phyloP scores from a whole-genome alignment of 75 land plant genomes.

The Pinus taeda region DNA sequence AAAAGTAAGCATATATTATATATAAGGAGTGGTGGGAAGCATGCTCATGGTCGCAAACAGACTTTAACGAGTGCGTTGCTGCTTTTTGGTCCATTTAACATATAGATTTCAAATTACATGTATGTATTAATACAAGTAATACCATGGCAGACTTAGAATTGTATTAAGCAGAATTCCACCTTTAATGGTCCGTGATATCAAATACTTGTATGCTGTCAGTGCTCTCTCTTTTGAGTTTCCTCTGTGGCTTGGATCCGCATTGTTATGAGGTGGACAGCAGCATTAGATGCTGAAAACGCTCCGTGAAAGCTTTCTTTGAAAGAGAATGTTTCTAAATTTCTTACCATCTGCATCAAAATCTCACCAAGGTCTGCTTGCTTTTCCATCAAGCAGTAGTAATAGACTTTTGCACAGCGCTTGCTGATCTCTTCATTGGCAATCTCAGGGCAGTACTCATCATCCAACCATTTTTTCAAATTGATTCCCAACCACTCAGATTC shows the following conservation, averaged over 20 bases:
- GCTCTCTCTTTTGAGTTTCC: constrained; percentile 3
- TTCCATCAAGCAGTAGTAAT: constrained; percentile 62
- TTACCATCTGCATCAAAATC: constrained; percentile 83
- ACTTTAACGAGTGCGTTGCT: no score
- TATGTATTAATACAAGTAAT: no score
- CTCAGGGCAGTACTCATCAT: constrained; percentile 80
- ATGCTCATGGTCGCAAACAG: no score
- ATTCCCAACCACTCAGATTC: constrained; percentile 94
- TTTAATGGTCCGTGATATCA: no score
- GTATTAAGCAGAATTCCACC: no score
- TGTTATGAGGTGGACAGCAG: constrained; percentile 74
- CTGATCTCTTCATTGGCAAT: constrained; percentile 88
- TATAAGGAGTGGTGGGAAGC: no score
- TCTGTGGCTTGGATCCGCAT: constrained; percentile 36
- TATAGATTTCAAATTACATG: no score
- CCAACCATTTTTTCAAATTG: constrained; percentile 53
- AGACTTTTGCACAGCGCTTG: constrained; percentile 77
- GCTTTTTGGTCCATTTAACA: no score
- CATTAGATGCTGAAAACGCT: constrained; percentile 92
- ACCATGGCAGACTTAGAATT: no score
- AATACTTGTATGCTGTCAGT: no score
- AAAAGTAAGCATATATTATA: no score
- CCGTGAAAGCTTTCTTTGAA: constrained; percentile 98
- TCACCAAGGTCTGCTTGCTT: constrained; percentile 79
- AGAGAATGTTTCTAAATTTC: constrained; percentile 75